A percentile compares a stretch with the other conserved stretches of the same genome.
phyloP scores from a whole-genome alignment of 306 rosid species.

The Medicago ruthenica region DNA sequence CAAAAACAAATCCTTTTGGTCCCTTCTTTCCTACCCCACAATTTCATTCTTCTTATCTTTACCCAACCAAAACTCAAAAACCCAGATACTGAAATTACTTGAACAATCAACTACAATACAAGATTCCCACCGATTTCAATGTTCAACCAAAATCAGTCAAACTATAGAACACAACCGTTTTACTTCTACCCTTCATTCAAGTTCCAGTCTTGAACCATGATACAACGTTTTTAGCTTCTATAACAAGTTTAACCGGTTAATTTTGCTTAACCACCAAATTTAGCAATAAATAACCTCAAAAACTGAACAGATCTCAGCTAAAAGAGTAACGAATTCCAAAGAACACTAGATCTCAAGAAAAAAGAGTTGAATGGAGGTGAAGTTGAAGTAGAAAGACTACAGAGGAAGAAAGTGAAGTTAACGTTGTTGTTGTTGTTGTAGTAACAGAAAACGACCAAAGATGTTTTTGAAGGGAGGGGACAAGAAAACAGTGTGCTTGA shows the following conservation, averaged over 20 bases:
- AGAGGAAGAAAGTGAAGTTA: slow-evolving; percentile 37
- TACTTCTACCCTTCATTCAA: slow-evolving; percentile 66
- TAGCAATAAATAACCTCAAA: slow-evolving; percentile 43
- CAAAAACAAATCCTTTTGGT: slow-evolving; percentile 45
- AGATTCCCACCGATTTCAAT: slow-evolving; percentile 43
- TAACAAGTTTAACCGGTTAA: slow-evolving; percentile 6
- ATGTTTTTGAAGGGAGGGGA: slow-evolving; percentile 37
- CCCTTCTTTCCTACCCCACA: slow-evolving; percentile 46
- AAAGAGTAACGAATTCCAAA: slow-evolving; percentile 49
- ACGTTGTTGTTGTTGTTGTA: background rate
- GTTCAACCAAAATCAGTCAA: slow-evolving; percentile 82
- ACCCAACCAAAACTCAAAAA: slow-evolving; percentile 42
- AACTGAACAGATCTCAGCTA: slow-evolving; percentile 68
- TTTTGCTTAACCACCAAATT: slow-evolving; percentile 29
- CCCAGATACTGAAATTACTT: slow-evolving; percentile 22
- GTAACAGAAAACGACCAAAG: slow-evolving; percentile 44
- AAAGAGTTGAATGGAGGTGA: slow-evolving; percentile 33
- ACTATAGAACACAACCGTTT: slow-evolving; percentile 53
- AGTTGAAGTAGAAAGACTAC: slow-evolving; percentile 1
- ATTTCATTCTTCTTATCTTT: slow-evolving; percentile 47
- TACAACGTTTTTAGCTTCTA: slow-evolving; percentile 39
- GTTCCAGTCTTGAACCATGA: slow-evolving; percentile 51
- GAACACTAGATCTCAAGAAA: slow-evolving; percentile 63
- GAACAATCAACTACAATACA: slow-evolving; percentile 39
- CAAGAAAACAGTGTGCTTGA: slow-evolving; percentile 35